phyloP scores from a whole-genome alignment of 192 early-diverging fungal species.

The Mortierella hygrophila region DNA sequence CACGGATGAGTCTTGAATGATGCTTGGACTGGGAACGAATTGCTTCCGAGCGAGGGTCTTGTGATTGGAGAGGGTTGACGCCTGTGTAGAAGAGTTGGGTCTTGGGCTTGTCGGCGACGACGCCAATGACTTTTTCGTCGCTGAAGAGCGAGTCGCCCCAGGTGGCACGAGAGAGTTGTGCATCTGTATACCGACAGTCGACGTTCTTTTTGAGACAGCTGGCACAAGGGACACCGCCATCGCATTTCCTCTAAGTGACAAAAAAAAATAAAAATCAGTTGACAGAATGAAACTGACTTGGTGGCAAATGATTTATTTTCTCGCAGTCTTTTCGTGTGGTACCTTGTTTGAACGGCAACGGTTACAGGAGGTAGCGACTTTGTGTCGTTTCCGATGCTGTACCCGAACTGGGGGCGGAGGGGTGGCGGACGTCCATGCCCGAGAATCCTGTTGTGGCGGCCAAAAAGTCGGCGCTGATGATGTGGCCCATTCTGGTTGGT shows the following conservation, averaged over 20 bases:
- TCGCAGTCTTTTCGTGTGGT: background rate
- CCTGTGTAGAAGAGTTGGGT: background rate
- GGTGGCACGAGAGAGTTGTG: constrained; percentile 27
- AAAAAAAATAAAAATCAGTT: background rate
- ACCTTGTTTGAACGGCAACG: constrained; percentile 45
- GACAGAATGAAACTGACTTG: background rate
- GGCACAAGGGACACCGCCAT: constrained; percentile 28
- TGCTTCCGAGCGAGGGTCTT: background rate
- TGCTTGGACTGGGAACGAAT: background rate
- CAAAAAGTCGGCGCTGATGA: too few relatives aligned
- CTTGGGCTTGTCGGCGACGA: constrained; percentile 19
- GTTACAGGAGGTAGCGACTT: constrained; percentile 41
- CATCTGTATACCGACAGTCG: constrained; percentile 33
- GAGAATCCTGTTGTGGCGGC: background rate
- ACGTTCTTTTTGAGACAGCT: constrained; percentile 32
- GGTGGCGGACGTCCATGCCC: background rate
- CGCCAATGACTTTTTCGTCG: constrained; percentile 28
- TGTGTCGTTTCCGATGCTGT: constrained; percentile 35
- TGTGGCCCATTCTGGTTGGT: background rate
- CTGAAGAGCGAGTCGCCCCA: constrained; percentile 41
- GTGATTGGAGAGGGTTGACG: background rate
- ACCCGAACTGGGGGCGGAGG: background rate
- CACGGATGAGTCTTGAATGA: background rate
- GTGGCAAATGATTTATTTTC: background rate
- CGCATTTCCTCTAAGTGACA: constrained; percentile 34